phyloP scores from a whole-genome alignment of 2,329 filamentous ascomycete species.

The Colletotrichum plurivorum region DNA sequence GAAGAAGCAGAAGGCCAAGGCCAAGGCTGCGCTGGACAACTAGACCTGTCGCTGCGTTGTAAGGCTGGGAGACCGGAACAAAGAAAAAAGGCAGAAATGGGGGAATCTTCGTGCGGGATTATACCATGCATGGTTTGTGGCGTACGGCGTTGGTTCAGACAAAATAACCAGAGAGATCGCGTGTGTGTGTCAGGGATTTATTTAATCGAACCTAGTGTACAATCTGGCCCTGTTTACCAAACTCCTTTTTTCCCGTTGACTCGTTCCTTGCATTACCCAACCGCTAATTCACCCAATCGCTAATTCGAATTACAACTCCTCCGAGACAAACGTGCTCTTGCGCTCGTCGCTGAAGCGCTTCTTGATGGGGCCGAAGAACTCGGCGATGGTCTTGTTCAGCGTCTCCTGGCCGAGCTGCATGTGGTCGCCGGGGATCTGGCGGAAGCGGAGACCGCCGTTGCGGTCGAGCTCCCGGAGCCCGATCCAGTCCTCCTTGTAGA shows the following conservation, averaged over 20 bases:
- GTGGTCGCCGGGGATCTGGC: slow-evolving; percentile 81
- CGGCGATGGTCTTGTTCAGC: slow-evolving; percentile 75
- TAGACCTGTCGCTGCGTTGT: slow-evolving; percentile 44
- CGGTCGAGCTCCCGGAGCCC: slow-evolving; percentile 85
- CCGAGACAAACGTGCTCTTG: slow-evolving; percentile 43
- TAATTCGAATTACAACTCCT: slow-evolving; percentile 53
- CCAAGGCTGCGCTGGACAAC: slow-evolving; percentile 65
- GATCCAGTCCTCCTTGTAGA: slow-evolving; percentile 96
- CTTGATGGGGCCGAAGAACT: slow-evolving; percentile 73
- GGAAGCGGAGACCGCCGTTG: slow-evolving; percentile 84
- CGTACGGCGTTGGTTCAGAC: slow-evolving; percentile 42
- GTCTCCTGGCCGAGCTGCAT: slow-evolving; percentile 82
- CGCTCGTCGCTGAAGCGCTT: slow-evolving; percentile 51
- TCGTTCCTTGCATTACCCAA: neutral
- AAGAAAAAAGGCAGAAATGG: neutral
- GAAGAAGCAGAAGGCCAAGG: slow-evolving; percentile 71
- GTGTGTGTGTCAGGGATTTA: slow-evolving; percentile 21
- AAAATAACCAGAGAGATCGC: slow-evolving; percentile 33
- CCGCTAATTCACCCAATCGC: neutral
- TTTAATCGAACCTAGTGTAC: slow-evolving; percentile 37
- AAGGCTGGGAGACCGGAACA: neutral
- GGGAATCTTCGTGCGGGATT: slow-evolving; percentile 34
- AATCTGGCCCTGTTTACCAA: slow-evolving; percentile 26
- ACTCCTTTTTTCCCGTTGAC: neutral
- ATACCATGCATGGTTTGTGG: slow-evolving; percentile 43